Conservation (phyloP, 2,329 filamentous ascomycete species). For the Blumeriella jaapii region DNA sequence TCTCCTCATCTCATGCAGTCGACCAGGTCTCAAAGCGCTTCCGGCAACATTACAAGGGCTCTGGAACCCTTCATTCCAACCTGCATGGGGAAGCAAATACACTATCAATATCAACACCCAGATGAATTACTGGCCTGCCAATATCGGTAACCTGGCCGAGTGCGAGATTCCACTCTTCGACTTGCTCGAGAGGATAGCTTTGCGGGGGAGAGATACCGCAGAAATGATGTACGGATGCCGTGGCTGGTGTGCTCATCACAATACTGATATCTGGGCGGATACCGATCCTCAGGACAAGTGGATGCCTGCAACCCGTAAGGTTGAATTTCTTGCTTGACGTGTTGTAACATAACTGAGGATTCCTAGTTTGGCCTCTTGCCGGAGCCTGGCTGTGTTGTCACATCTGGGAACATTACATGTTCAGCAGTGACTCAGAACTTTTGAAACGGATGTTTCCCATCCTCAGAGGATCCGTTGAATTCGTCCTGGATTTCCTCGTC, state of each 20-base stretch:
- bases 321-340: not conserved
- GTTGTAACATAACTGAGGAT: not conserved
- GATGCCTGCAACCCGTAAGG: constrained; percentile 24
- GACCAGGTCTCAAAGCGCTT: constrained; percentile 23
- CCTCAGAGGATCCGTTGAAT: constrained; percentile 25
- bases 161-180: constrained; percentile 31
- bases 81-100: constrained; percentile 37
- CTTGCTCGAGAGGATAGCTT: constrained; percentile 29
- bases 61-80: constrained; percentile 33
- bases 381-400: constrained; percentile 32
- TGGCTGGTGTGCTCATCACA: constrained; percentile 26
- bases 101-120: constrained; percentile 41
- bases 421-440: constrained; percentile 26
- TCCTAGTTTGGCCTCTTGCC: constrained; percentile 30
- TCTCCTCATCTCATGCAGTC: constrained; percentile 29
- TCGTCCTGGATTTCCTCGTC: constrained; percentile 28
- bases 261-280: constrained; percentile 28
- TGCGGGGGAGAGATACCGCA: constrained; percentile 26
- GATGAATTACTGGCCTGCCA: constrained; percentile 41
- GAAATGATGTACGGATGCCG: constrained; percentile 23
- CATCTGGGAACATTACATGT: constrained; percentile 31
- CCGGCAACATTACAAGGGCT: constrained; percentile 36
- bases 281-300: constrained; percentile 26
- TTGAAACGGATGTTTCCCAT: constrained; percentile 23
- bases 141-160: constrained; percentile 26